Evolutionary conservation across 345 rosid species (phyloP), one percentile per base, ranked within the genome.

Genomic region (Citrus maxima): DNA sequence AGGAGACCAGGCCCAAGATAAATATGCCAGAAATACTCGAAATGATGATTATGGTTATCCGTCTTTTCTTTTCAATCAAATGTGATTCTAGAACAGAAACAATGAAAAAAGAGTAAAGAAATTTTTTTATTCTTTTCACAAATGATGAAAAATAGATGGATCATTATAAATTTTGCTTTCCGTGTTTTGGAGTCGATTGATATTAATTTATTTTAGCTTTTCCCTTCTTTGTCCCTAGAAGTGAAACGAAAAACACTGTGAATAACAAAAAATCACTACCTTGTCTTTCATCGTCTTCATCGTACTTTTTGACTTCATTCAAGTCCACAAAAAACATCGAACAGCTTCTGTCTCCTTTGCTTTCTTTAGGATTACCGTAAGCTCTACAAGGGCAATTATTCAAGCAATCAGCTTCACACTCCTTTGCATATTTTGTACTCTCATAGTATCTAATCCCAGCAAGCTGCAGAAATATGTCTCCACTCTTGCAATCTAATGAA

Each of bases 251-350:
- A 10, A 19, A 27, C 14, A 37, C 28, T 22, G 27, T 67, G 51
- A 67, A 65, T 32, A 67, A 40, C 2, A 67, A n/a, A 67, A 38
- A 10, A n/a, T 67, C 24, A 38, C 3, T 38, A n/a, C 71, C 71
- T 38, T 4, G 18, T n/a, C 2, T 0, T 3, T 9, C 4, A 37
- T 67, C 9, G 28, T 38, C 10, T 37, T n/a, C 9, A 5, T n/a
- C 30, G 7, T 35, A 1, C 10, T 68, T 68, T n/a, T 7, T n/a
- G 54, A 38, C 24, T 55, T 86, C 82, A 6, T 79, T n/a, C 38
- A 88, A 25, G 16, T 86, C 81, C 6, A 67, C 72, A 24, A 77
- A 81, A 85, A 87, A 80, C 74, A 77, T 70, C 28, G 79, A 34
- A 30, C 90, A 85, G 25, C 86, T 82, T 6, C 30, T 58, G 12